A percentile compares a stretch with the other conserved stretches of the same genome.
phyloP scores from a whole-genome alignment of 2,329 filamentous ascomycete species.

The Fusarium metavorans region DNA sequence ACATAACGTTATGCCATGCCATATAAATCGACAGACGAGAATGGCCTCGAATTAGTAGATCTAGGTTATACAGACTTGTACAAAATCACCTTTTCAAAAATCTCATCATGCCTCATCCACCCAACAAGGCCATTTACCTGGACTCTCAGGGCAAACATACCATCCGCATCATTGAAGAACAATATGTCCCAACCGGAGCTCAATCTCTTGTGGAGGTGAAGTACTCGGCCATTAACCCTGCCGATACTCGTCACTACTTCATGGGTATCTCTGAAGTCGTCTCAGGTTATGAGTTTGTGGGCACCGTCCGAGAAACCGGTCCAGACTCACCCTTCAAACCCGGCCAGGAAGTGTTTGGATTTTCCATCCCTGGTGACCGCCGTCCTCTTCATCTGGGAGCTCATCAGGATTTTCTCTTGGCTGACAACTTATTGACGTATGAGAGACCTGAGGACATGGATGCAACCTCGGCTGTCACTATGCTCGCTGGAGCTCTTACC shows the following conservation, averaged over 20 bases:
- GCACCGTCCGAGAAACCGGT: background rate
- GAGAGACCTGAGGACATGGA: background rate
- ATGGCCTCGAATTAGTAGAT: background rate
- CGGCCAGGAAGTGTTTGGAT: conserved; percentile 18
- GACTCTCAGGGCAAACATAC: background rate
- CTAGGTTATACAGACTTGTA: background rate
- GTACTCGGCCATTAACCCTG: conserved; percentile 30
- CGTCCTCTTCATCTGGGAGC: conserved; percentile 23
- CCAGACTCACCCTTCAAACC: conserved; percentile 9
- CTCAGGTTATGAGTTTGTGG: conserved; percentile 23
- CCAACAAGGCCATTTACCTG: background rate
- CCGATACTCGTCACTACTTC: conserved; percentile 27
- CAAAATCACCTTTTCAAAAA: background rate
- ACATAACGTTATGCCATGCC: background rate
- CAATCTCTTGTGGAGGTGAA: conserved; percentile 28
- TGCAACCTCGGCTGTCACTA: background rate
- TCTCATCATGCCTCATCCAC: background rate
- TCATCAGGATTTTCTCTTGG: conserved; percentile 24
- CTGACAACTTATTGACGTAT: conserved; percentile 2
- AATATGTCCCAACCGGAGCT: background rate
- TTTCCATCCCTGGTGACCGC: conserved; percentile 7
- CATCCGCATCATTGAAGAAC: background rate
- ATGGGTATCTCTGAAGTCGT: conserved; percentile 10
- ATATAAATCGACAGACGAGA: background rate
- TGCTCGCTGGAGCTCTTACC: background rate